Base-by-base conservation (phyloP, 192 early-diverging fungal genomes). In the Dissophora ornata region DNA sequence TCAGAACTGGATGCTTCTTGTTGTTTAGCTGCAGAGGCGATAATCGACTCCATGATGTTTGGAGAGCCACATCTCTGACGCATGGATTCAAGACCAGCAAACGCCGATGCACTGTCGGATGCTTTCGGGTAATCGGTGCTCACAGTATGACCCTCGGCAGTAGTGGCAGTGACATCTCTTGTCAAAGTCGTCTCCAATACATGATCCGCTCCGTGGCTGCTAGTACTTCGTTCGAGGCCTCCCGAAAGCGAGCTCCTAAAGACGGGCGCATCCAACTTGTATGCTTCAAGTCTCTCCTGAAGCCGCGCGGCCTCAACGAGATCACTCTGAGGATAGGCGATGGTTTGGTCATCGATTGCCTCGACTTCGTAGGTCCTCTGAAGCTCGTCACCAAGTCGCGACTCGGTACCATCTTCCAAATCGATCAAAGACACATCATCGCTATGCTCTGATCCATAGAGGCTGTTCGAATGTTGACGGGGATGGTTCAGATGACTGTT, bases 401-500 rank as follows among this genome's bases (percentile, higher is more conserved):
- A 21, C 19, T 59, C 67, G 13, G 25, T 57, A 15, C 40, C 61
- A 9, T 74, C 62, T n/a, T 64, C 55, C 34, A 74, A 28, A 22
- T 74, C 70, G 28, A 74, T 74, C 34, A 74, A 12, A 0, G 70
- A 74, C 3, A 74, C 70, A 59, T 74, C 70, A 12, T 74, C 70
- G 19, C 70, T 59, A 2, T 63, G 41, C 4, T 74, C 62, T 7
- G 62, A 74, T 12, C 41, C 49, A 45, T 38, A 65, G 18, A 49
- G 52, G 36, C 57, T 69, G 24, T 41, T 50, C 25, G 49, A 45
- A 6, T 45, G 50, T 16, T 45, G 24, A 19, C 3, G 30, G 18
- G 8, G 36, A 9, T 16, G 33, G 38, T 34, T 32, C 29, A 38
- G 6, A 29, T 28, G 11, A 3, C 47, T 33, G 19, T 30, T 29